Evolutionary conservation across 2,329 filamentous ascomycete genomes (phyloP).

Genomic region (Calonectria pseudoturangicola): DNA sequence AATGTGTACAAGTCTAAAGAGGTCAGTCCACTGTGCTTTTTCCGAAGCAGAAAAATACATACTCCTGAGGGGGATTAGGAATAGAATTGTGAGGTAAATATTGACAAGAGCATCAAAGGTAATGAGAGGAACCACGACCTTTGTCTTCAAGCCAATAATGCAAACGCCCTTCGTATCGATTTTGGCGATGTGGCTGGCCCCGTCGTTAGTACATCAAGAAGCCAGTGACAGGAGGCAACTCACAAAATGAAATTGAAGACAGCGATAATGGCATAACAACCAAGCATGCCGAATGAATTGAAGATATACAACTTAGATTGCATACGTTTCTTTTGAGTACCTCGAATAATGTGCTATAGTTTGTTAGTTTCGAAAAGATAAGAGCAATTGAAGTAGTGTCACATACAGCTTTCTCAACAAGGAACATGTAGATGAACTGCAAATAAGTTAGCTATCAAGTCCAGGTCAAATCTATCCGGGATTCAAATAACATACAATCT

Average conservation of each 20-base stretch:
- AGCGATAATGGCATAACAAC: slow-evolving; percentile 67
- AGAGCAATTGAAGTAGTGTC: neutral
- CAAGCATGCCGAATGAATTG: slow-evolving; percentile 75
- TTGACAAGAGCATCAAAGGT: slow-evolving; percentile 77
- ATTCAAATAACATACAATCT: slow-evolving; percentile 34
- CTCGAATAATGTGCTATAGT: slow-evolving; percentile 73
- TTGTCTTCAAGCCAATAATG: slow-evolving; percentile 76
- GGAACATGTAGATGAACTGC: slow-evolving; percentile 76
- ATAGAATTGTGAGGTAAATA: slow-evolving; percentile 77
- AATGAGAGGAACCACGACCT: slow-evolving; percentile 77
- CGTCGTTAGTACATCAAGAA: neutral
- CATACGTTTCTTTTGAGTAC: slow-evolving; percentile 67
- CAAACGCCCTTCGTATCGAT: slow-evolving; percentile 73
- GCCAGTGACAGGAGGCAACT: slow-evolving; percentile 48
- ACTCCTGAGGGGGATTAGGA: slow-evolving; percentile 76
- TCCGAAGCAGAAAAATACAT: slow-evolving; percentile 46
- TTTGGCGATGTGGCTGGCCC: slow-evolving; percentile 71
- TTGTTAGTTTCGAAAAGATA: slow-evolving; percentile 7
- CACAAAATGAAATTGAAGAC: slow-evolving; percentile 78
- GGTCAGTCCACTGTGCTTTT: neutral
- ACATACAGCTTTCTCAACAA: slow-evolving; percentile 78
- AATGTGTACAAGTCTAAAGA: slow-evolving; percentile 72
- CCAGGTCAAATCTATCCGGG: too few species aligned
- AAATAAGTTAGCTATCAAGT: neutral
- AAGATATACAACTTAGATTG: slow-evolving; percentile 76